phyloP scores from a whole-genome alignment of 176 grass and related monocot genomes.

The Miscanthus lutarioriparius region DNA sequence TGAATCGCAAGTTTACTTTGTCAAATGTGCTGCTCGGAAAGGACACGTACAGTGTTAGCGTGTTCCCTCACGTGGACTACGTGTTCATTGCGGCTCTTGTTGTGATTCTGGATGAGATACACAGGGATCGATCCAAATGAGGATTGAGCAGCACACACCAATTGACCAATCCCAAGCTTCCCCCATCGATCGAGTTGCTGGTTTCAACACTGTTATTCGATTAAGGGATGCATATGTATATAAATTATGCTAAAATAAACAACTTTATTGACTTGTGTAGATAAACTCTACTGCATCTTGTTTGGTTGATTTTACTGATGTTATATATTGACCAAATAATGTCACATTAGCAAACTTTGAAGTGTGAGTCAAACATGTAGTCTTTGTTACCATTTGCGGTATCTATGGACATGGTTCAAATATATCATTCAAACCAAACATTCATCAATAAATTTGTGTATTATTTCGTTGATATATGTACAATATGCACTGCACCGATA shows the following conservation, averaged over 20 bases:
- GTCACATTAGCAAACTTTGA: neutral
- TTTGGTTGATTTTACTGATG: neutral
- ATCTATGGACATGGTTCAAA: too few relatives aligned
- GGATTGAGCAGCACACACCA: neutral
- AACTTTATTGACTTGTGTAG: too few relatives aligned
- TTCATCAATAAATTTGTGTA: too few relatives aligned
- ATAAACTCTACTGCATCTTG: neutral
- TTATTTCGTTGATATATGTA: too few relatives aligned
- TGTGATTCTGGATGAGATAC: slow-evolving; percentile 68
- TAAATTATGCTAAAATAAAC: too few relatives aligned
- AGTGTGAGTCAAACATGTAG: too few relatives aligned
- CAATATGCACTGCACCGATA: too few relatives aligned
- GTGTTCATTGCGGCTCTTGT: slow-evolving; percentile 56
- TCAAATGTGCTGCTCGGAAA: slow-evolving; percentile 54
- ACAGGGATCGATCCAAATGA: slow-evolving; percentile 2
- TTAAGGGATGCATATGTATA: neutral
- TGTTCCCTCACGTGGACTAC: slow-evolving; percentile 57
- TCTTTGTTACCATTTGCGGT: too few relatives aligned
- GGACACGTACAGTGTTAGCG: slow-evolving; percentile 50
- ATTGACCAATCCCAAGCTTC: neutral
- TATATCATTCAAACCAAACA: too few relatives aligned
- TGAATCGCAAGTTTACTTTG: slow-evolving; percentile 48
- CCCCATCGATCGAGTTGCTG: neutral
- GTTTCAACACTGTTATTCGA: neutral
- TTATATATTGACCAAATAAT: neutral